Evolutionary conservation across 2,329 filamentous ascomycete genomes (phyloP), one percentile per base, ranked within the genome.

Genomic region (Fusarium setosum): DNA sequence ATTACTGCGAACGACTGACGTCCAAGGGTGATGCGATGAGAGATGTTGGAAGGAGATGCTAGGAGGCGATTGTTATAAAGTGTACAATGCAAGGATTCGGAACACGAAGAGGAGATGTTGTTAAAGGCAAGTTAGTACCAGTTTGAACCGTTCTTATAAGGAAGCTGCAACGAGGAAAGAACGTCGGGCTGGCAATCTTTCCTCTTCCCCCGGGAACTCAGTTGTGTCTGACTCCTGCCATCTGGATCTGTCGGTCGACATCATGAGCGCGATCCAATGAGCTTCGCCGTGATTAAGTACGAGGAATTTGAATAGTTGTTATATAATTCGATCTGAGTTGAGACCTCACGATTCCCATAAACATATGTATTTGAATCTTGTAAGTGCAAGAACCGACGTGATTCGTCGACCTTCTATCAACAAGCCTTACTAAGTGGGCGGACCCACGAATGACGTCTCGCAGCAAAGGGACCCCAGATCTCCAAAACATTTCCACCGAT

Each of bases 391-490:
- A 49, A 21, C 35, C 55, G 41, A 59, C 40, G 18, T 68, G 58
- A 68, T 68, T 66, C 61, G 65, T 29, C 26, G 42, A 53, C 38
- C 44, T 68, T 68, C 61, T 31, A 68, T 20, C n/a, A 45, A 34
- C 42, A 20, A 29, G 12, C 53, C 41, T 63, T 59, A 42, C 52
- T 52, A 55, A 35, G 11, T 15, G n/a, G 34, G 12, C 6, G 38
- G 58, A 21, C 59, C 58, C 61, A 66, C 59, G 54, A 55, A 71
- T 71, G 69, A 71, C 69, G 67, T 70, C 63, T 68, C 56, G 34
- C 41, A 21, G 32, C 40, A 34, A 40, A 57, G 58, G 17, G 4
- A 50, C 44, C 52, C 31, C 47, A 20, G 40, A 50, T 44, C 34
- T 37, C 64, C 44, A 65, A 67, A 70, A 63, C 56, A 63, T 65